Percentiles rank a stretch among this genome's conserved stretches.
phyloP scores from a whole-genome alignment of 2,329 filamentous ascomycete genomes.

The Didymella pomorum region DNA sequence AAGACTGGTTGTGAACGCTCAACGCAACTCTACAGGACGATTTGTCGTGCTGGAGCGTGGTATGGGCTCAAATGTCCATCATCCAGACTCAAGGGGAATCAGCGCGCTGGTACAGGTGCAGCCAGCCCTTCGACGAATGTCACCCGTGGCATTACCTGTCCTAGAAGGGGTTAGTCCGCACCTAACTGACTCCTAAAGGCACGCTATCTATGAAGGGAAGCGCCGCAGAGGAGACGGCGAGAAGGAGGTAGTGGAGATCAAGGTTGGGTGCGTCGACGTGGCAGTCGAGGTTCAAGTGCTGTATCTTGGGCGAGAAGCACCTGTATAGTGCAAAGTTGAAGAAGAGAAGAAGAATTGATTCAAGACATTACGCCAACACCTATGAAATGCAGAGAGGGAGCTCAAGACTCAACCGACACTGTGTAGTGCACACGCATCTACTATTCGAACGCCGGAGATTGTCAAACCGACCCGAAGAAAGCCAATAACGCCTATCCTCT shows the following conservation, averaged over 20 bases:
- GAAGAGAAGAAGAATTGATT: neutral
- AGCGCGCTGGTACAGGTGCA: neutral
- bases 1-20: conserved; percentile 43
- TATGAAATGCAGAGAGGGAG: conserved; percentile 14
- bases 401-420: conserved; percentile 6
- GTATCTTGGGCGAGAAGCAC: neutral
- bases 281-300: neutral
- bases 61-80: neutral
- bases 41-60: neutral
- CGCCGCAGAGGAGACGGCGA: neutral
- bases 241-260: neutral
- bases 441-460: conserved; percentile 2
- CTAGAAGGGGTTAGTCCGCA: neutral
- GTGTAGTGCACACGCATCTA: conserved; percentile 15
- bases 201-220: neutral
- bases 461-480: neutral
- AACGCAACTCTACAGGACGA: neutral
- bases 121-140: too few species aligned
- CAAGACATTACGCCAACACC: conserved; percentile 1
- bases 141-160: too few species aligned
- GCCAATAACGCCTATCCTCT: neutral
- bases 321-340: neutral
- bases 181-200: neutral
- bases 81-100: neutral
- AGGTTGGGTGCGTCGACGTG: neutral